Evolutionary conservation across 1,284 basidiomycete species (phyloP).

Genomic region (Inonotus obliquus): DNA sequence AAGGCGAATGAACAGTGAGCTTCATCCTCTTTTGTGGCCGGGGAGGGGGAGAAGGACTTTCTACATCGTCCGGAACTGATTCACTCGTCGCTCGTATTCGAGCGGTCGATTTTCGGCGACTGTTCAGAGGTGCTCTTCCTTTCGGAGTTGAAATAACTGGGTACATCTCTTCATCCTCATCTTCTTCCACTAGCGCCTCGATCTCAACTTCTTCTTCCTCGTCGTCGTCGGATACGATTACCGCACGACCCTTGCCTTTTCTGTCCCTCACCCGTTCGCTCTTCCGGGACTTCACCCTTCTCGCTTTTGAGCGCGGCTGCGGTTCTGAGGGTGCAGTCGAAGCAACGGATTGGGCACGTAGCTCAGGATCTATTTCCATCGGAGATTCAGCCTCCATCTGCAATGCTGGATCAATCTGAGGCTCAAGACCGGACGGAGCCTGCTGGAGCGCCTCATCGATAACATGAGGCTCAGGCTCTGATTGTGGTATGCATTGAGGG

Average conservation of each 20-base stretch:
- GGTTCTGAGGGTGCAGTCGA: slow-evolving; percentile 35
- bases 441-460: background rate
- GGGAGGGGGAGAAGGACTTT: slow-evolving; percentile 12
- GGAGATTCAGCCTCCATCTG: slow-evolving; percentile 7
- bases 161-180: slow-evolving; percentile 16
- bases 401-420: slow-evolving; percentile 15
- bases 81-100: slow-evolving; percentile 13
- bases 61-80: slow-evolving; percentile 10
- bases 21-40: slow-evolving; percentile 14
- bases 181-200: slow-evolving; percentile 30
- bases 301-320: slow-evolving; percentile 15
- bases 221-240: slow-evolving; percentile 2
- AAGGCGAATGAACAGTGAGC: slow-evolving; percentile 23
- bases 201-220: slow-evolving; percentile 24
- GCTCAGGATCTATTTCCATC: slow-evolving; percentile 17
- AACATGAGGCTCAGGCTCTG: slow-evolving; percentile 17
- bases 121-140: background rate
- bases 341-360: slow-evolving; percentile 41
- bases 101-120: background rate
- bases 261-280: slow-evolving; percentile 23
- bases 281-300: slow-evolving; percentile 30
- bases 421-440: slow-evolving; percentile 1
- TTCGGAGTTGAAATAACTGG: background rate
- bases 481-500: slow-evolving; percentile 44
- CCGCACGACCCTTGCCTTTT: slow-evolving; percentile 25